Evolutionary conservation across 371 early-diverging fungal species (phyloP).

Genomic region (Choanephora cucurbitarum): DNA sequence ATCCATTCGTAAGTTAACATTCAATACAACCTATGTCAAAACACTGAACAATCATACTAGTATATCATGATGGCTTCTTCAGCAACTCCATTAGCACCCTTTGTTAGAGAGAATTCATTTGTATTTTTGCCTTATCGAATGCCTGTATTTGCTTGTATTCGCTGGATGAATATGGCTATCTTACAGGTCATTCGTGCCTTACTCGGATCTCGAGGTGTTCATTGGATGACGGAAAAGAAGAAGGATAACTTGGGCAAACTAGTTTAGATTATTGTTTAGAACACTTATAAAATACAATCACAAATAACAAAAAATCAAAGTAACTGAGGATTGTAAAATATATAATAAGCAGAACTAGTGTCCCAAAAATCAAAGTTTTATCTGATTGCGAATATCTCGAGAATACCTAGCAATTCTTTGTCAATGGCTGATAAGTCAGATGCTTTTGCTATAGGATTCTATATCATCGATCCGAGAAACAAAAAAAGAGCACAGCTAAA

Average conservation of each 20-base stretch:
- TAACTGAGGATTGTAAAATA: no score
- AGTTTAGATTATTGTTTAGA: constrained; percentile 16
- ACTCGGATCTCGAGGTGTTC: constrained; percentile 17
- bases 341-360: no score
- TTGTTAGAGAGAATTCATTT: background rate
- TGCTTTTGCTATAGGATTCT: no score
- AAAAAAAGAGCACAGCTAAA: no score
- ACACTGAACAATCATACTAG: constrained; percentile 16
- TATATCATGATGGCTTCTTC: constrained; percentile 51
- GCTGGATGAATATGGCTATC: constrained; percentile 25
- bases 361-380: no score
- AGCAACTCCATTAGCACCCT: constrained; percentile 33
- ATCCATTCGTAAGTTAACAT: constrained; percentile 51
- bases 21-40: background rate
- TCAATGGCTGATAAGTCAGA: no score
- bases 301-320: no score
- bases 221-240: constrained; percentile 12
- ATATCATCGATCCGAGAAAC: no score
- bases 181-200: constrained; percentile 14
- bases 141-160: constrained; percentile 33
- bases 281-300: no score
- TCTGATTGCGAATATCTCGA: no score
- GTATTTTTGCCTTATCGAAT: constrained; percentile 12
- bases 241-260: constrained; percentile 26
- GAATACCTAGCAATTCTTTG: no score